Evolutionary conservation across 345 rosid species (phyloP), one percentile per base, ranked within the genome.

Genomic region (Eutrema heterophyllum): DNA sequence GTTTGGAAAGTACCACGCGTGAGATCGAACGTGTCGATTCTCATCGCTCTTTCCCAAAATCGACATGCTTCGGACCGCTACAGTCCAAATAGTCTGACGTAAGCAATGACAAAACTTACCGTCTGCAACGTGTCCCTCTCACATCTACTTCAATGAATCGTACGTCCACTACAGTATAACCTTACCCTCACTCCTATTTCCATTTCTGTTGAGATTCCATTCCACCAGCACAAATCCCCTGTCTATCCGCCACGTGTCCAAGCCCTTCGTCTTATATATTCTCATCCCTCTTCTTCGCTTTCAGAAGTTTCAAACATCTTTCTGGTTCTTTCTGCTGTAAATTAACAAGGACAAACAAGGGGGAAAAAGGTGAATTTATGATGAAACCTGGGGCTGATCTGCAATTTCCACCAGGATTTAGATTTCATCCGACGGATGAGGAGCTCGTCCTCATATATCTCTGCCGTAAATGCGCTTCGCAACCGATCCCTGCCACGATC

Each of bases 361-460:
- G n/a, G 30, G 40, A 50, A 8, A 38, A n/a, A 64, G 3, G 57
- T 39, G 16, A 45, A 73, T 53, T 21, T 54, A 68, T 74, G 79
- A 81, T 84, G 85, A 69, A 78, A 41, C 65, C 77, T n/a, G 84
- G 79, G 53, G 76, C 78, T 16, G 80, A 68, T 30, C 72, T 91
- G 57, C 89, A 87, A 59, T 71, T 94, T 51, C 98, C 97, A 5
- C 91, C 97, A 0, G 98, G 98, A 4, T 94, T 94, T 84, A 75
- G 98, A 43, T 93, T 93, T 82, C 96, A 93, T 78, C 98, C 98
- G 10, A 91, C 98, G 35, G 96, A 93, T n/a, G 96, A 91, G 76
- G 98, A 94, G 93, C 96, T 94, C 11, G 97, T 94, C 9, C 82
- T 70, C 77, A 91, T 91, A 80, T 94, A 94, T 58, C 88, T 94